These are phyloP conservation scores for Seminavis robusta DNA, from an alignment of 108 stramenopile genomes.

Conservation along the genomic window DNA sequence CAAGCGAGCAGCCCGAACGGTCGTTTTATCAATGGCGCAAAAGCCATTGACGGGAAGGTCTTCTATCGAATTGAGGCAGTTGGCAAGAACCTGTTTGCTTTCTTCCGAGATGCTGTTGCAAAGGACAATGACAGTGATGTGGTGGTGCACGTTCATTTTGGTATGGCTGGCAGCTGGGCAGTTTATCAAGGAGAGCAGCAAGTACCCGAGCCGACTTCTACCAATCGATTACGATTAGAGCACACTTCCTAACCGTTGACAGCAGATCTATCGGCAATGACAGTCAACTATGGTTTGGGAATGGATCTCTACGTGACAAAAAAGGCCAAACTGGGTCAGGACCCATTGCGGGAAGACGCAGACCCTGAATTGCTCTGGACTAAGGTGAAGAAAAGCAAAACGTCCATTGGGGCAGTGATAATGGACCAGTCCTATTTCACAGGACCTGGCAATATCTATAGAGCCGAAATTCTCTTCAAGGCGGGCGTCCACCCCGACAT, in stretches of 20 bases:
- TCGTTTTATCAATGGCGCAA: constrained; percentile 55
- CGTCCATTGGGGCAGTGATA: constrained; percentile 57
- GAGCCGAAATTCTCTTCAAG: constrained; percentile 74
- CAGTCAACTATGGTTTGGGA: constrained; percentile 56
- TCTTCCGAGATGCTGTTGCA: constrained; percentile 25
- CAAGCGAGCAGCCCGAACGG: constrained; percentile 59
- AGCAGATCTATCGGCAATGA: constrained; percentile 74
- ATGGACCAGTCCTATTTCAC: constrained; percentile 76
- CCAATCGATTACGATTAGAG: constrained; percentile 55
- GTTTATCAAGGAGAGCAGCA: constrained; percentile 47
- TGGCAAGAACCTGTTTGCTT: constrained; percentile 78
- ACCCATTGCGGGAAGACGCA: constrained; percentile 69
- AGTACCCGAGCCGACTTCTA: constrained; percentile 42
- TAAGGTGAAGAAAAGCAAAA: constrained; percentile 48
- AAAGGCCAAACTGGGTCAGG: constrained; percentile 51
- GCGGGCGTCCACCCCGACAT: constrained; percentile 63
- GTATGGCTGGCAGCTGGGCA: constrained; percentile 70
- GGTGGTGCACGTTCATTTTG: constrained; percentile 73
- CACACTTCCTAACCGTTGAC: constrained; percentile 20
- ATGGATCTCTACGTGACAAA: constrained; percentile 45
- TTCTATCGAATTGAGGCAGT: constrained; percentile 67
- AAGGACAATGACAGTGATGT: constrained; percentile 19
- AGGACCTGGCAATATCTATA: constrained; percentile 77
- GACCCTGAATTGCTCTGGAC: constrained; percentile 47
- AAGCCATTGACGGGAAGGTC: constrained; percentile 42